Base-by-base conservation (phyloP, 148 eudicot genomes). In the Camellia japonica region DNA sequence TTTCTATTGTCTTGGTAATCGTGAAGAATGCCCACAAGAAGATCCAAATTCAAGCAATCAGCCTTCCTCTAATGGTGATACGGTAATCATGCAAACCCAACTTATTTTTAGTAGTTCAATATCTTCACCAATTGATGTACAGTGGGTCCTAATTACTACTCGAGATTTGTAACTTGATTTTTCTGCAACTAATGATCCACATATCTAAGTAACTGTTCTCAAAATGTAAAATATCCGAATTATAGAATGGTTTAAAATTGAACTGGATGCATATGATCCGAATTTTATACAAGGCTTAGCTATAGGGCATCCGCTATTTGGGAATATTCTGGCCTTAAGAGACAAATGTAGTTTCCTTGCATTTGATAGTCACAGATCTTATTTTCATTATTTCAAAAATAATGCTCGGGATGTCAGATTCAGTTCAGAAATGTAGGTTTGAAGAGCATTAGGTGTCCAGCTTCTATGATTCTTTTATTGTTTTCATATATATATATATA, bases 1-100 rank as follows among this genome's bases (percentile, higher is more conserved):
- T 56, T 95, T 95, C 86, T 95, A 88, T 60, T 95, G 98, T 75
- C 96, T 95, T 80, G 98, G 98, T 5, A 95, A 93, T 80, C 92
- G 97, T 16, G 98, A 95, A 84, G 82, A 83, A 67, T 16, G 46
- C 55, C 83, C 84, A 1, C 70, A 69, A 71, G 88, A 87, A 56
- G 62, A 64, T 13, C 47, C 82, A 49, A 68, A 71, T 73, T 61
- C 84, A 42, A 54, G 51, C 44, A 84, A 54, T n/a, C 78, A 77
- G 15, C 42, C 86, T 47, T 46, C 84, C 68, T 59, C 75, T 54
- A 78, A 74, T 75, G 83, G 80, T 62, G 89, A 87, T 42, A 79
- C 79, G 89, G 94, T 94, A 92, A 81, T 61, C 49, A 67, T 75
- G 44, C 67, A 52, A 47, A n/a, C 23, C 5, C 1, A 63, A 51